Conservation (phyloP, 1,139 yeast species). For the Hyphopichia khmerensis region DNA sequence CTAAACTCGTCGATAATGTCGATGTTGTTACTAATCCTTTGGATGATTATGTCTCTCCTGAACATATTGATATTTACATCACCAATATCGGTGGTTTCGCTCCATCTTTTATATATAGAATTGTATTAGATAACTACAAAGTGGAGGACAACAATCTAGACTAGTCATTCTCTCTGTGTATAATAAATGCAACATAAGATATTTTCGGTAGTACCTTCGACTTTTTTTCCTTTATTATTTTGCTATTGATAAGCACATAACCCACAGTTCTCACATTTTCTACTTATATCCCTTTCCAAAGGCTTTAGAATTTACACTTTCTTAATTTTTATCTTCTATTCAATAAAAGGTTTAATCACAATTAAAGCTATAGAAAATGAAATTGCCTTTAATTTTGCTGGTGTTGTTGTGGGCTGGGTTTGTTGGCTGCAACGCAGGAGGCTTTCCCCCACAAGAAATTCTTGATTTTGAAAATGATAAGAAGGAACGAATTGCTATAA, state of each 20-base stretch:
- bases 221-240: too few relatives aligned
- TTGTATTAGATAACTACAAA: constrained; percentile 91
- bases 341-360: too few relatives aligned
- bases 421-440: background rate
- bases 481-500: constrained; percentile 26
- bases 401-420: background rate
- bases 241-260: too few relatives aligned
- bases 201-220: too few relatives aligned
- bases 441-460: constrained; percentile 1
- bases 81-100: constrained; percentile 96
- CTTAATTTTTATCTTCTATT: too few relatives aligned
- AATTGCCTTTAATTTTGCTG: too few relatives aligned
- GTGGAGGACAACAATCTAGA: constrained; percentile 72
- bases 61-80: constrained; percentile 88
- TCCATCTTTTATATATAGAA: constrained; percentile 93
- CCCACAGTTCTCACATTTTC: too few relatives aligned
- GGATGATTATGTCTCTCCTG: constrained; percentile 90
- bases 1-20: constrained; percentile 62
- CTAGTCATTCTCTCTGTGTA: constrained; percentile 8
- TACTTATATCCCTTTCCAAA: too few relatives aligned
- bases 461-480: background rate
- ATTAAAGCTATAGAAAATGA: too few relatives aligned
- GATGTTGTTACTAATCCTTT: constrained; percentile 87
- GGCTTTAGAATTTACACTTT: too few relatives aligned
- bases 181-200: too few relatives aligned